Evolutionary conservation across 1,284 basidiomycete genomes (phyloP).

Genomic region (Pulveroboletus ridleyi): DNA sequence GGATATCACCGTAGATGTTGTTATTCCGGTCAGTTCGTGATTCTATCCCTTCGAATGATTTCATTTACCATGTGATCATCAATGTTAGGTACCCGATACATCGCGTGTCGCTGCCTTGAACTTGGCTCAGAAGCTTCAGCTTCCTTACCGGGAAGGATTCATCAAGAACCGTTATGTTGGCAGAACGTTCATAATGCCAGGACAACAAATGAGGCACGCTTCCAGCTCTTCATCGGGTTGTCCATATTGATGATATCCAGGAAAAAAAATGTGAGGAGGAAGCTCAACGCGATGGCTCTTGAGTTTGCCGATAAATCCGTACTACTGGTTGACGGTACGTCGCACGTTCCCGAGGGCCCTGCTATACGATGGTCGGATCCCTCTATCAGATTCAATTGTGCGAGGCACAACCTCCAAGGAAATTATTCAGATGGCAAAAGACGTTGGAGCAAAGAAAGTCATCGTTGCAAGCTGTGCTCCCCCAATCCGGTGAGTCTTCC

Average conservation of each 20-base stretch:
- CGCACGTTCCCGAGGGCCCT: neutral
- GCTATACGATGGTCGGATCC: neutral
- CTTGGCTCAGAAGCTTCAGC: slow-evolving; percentile 87
- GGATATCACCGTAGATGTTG: slow-evolving; percentile 86
- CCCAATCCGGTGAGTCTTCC: slow-evolving; percentile 75
- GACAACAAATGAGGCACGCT: slow-evolving; percentile 85
- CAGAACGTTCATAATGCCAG: slow-evolving; percentile 99
- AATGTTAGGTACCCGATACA: slow-evolving; percentile 87
- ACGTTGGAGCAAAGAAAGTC: slow-evolving; percentile 98
- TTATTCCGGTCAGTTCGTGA: slow-evolving; percentile 81
- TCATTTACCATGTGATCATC: slow-evolving; percentile 14
- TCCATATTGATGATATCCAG: slow-evolving; percentile 45
- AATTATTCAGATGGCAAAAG: slow-evolving; percentile 99
- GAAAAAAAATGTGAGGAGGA: slow-evolving; percentile 94
- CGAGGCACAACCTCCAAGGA: slow-evolving; percentile 99
- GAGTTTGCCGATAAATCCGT: slow-evolving; percentile 96
- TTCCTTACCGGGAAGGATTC: slow-evolving; percentile 99
- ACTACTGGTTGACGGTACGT: slow-evolving; percentile 91
- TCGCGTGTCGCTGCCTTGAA: slow-evolving; percentile 96
- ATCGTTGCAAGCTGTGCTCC: slow-evolving; percentile 98
- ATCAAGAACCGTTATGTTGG: slow-evolving; percentile 99
- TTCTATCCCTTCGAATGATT: slow-evolving; percentile 7
- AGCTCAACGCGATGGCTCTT: slow-evolving; percentile 99
- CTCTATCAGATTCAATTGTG: slow-evolving; percentile 89
- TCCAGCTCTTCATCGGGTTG: slow-evolving; percentile 1